These are phyloP conservation scores for Chionographis japonica DNA, from an alignment of 106 monocot species.

Conservation along the genomic window DNA sequence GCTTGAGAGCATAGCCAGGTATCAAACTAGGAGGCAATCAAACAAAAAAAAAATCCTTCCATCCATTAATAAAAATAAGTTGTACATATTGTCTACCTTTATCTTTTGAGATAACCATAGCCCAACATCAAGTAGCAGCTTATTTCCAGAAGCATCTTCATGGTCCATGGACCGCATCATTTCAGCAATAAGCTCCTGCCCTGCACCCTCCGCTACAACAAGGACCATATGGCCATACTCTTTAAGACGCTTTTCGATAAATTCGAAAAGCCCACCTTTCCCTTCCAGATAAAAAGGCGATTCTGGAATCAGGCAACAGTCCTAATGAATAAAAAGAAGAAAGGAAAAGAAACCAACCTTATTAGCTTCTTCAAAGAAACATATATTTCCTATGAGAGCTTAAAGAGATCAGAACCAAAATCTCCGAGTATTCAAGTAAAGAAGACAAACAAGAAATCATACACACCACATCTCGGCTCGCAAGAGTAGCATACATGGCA, in stretches of 20 bases:
- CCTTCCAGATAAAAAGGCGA: slow-evolving; percentile 77
- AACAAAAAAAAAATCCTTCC: too few relatives aligned
- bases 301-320: slow-evolving; percentile 77
- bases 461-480: slow-evolving; percentile 51
- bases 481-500: slow-evolving; percentile 54
- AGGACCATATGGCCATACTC: slow-evolving; percentile 86
- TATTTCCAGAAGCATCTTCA: slow-evolving; percentile 93
- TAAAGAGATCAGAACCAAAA: neutral
- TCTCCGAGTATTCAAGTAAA: neutral
- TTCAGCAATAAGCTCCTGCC: slow-evolving; percentile 85
- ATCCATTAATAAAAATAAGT: too few relatives aligned
- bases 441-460: neutral
- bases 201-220: slow-evolving; percentile 94
- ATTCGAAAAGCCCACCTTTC: slow-evolving; percentile 62
- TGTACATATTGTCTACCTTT: slow-evolving; percentile 39
- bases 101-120: slow-evolving; percentile 88
- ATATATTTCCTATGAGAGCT: neutral
- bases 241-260: slow-evolving; percentile 54
- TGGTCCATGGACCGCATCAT: slow-evolving; percentile 43
- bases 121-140: slow-evolving; percentile 76
- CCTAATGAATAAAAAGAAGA: slow-evolving; percentile 21
- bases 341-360: neutral
- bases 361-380: neutral
- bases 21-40: too few relatives aligned
- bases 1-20: too few relatives aligned